Percentiles rank a stretch among this genome's conserved stretches.
Evolutionary conservation across 495 filamentous ascomycete species (phyloP).

Genomic region (Immersiella caudata): DNA sequence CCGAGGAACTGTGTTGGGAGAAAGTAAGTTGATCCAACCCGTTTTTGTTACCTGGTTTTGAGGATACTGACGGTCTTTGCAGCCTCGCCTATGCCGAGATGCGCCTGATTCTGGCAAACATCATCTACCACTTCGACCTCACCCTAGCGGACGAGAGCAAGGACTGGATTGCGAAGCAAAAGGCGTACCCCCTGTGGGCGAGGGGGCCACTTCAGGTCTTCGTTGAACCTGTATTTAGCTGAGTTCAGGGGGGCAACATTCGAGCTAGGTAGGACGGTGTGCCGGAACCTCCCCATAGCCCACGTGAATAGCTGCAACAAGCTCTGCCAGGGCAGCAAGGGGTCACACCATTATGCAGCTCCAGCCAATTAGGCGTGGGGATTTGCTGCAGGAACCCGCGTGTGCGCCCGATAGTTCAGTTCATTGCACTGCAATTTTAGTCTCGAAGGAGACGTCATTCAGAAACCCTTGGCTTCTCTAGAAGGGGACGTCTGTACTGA

Average conservation of each 20-base stretch:
- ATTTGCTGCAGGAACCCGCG: no score
- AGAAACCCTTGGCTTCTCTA: no score
- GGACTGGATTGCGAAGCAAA: constrained; percentile 10
- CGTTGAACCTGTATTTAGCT: constrained; percentile 7
- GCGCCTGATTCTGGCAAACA: constrained; percentile 45
- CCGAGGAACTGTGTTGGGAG: constrained; percentile 47
- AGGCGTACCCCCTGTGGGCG: constrained; percentile 8
- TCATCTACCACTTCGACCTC: constrained; percentile 32
- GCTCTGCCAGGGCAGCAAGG: no score
- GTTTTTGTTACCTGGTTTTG: neutral
- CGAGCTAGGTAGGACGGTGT: no score
- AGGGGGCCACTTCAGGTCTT: constrained; percentile 1
- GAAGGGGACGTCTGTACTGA: no score
- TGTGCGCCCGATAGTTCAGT: no score
- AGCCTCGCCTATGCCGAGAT: constrained; percentile 47
- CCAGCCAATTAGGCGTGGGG: no score
- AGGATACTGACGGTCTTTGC: neutral
- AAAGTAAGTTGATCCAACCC: constrained; percentile 37
- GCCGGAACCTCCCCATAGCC: no score
- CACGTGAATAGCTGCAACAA: no score
- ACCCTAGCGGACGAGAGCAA: constrained; percentile 10
- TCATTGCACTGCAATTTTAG: no score
- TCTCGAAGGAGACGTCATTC: no score
- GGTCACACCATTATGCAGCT: no score
- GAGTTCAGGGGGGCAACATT: neutral